Evolutionary conservation across 345 rosid species (phyloP).

Genomic region (Eutrema yunnanense): DNA sequence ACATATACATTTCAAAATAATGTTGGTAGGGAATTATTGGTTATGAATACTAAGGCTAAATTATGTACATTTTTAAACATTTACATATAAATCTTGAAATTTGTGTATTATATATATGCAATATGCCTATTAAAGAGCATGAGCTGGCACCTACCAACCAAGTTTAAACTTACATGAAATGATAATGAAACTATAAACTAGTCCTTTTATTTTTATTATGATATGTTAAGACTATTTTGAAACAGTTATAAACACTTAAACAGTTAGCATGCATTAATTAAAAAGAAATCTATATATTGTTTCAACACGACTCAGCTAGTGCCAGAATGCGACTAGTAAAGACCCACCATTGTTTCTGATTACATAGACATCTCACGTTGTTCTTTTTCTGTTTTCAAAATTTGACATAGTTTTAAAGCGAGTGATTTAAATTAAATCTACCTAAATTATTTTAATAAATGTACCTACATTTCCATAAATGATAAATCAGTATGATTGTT

Average conservation of each 20-base stretch:
- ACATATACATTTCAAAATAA: not conserved
- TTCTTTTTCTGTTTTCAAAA: not conserved
- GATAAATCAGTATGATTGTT: not conserved
- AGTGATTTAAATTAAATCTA: not conserved
- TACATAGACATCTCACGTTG: slow-evolving; percentile 25
- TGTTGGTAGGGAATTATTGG: not conserved
- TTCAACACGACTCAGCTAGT: not conserved
- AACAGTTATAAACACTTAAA: slow-evolving; percentile 1
- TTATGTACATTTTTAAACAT: not conserved
- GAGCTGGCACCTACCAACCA: slow-evolving; percentile 60
- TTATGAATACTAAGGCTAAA: not conserved
- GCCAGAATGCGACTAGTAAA: slow-evolving; percentile 9
- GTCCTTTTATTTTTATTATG: not conserved
- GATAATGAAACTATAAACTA: not conserved
- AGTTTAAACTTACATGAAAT: slow-evolving; percentile 5
- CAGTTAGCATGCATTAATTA: not conserved
- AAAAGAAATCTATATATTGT: not conserved
- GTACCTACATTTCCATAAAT: not conserved
- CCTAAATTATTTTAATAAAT: not conserved
- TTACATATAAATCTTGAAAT: not conserved
- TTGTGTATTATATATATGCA: not conserved
- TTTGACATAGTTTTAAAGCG: not conserved
- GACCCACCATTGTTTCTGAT: slow-evolving; percentile 26
- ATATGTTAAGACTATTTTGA: not conserved
- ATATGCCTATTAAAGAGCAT: slow-evolving; percentile 13